These are phyloP conservation scores for Sporisorium sorghi DNA, from an alignment of 1,284 basidiomycete species.

Conservation along the genomic window DNA sequence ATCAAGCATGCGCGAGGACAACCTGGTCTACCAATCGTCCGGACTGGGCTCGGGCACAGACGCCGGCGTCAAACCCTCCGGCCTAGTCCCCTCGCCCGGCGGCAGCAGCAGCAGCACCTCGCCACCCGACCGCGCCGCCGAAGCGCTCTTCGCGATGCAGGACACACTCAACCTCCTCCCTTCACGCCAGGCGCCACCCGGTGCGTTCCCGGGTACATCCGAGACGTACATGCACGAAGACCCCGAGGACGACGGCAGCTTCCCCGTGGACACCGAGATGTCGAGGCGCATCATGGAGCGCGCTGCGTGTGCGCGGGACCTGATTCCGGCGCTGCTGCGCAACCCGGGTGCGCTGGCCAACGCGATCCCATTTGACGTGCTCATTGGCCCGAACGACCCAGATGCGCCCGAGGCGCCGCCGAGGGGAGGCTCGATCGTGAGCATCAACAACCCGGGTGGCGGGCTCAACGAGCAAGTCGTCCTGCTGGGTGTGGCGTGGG, in stretches of 20 bases:
- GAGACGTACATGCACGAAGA: constrained; percentile 50
- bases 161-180: constrained; percentile 46
- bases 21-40: constrained; percentile 32
- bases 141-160: constrained; percentile 48
- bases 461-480: constrained; percentile 52
- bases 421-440: constrained; percentile 28
- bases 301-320: constrained; percentile 43
- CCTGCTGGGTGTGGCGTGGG: constrained; percentile 48
- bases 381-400: constrained; percentile 40
- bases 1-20: constrained; percentile 46
- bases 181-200: constrained; percentile 44
- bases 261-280: constrained; percentile 51
- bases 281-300: constrained; percentile 52
- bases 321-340: constrained; percentile 44
- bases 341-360: constrained; percentile 49
- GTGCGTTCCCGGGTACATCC: constrained; percentile 47
- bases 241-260: constrained; percentile 29
- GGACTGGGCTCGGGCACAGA: constrained; percentile 44
- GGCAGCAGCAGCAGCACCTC: constrained; percentile 12
- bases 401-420: constrained; percentile 10
- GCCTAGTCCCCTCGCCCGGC: constrained; percentile 20
- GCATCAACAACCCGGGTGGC: constrained; percentile 48
- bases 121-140: constrained; percentile 38
- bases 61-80: constrained; percentile 26
- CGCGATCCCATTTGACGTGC: constrained; percentile 44